Evolutionary conservation across 352 stramenopile genomes (phyloP), one percentile per base, ranked within the genome.

Genomic region (Globisporangium spiculum): DNA sequence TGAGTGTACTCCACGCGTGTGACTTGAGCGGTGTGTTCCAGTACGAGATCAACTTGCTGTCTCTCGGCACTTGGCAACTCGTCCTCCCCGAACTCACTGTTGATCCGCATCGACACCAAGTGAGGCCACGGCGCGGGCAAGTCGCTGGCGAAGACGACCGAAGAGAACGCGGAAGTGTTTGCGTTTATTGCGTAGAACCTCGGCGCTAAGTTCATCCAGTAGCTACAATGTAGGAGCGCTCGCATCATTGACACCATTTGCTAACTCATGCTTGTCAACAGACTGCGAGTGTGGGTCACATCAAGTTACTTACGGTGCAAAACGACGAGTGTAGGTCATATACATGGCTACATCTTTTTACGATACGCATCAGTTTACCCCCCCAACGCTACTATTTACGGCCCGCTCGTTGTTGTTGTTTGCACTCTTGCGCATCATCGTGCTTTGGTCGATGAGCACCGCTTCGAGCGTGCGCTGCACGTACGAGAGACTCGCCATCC

Each of bases 81-180:
- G 27, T 9, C 55, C 12, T 60, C 52, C 4, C 89, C 97, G 69
- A 95, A 96, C 71, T 90, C 91, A 65, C 68, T 97, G 26, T 53
- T 97, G 6, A 96, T 96, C 65, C 85, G 90, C 52, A 97, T 97
- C 64, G 90, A 97, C 59, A 93, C 86, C 22, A 93, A 96, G 74
- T 90, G 84, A 36, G 91, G 91, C 32, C 91, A 97, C 71, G 90
- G 90, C 59, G 88, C 89, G 48, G 91, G 91, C 38, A 97, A 97
- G 66, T 90, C 91, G 8, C 96, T 90, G 22, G 78, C 78, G 36
- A 97, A 97, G 80, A 79, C 90, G 55, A 95, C 97, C 41, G 78
- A 94, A 57, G 91, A 97, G 69, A 82, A 75, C 52, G 84, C 86
- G 20, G 53, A 59, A 2, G 26, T 59, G 26, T 59, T 36, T 30